Evolutionary conservation across 495 filamentous ascomycete species (phyloP), one percentile per base, ranked within the genome.

Genomic region (Amorphotheca resinae): DNA sequence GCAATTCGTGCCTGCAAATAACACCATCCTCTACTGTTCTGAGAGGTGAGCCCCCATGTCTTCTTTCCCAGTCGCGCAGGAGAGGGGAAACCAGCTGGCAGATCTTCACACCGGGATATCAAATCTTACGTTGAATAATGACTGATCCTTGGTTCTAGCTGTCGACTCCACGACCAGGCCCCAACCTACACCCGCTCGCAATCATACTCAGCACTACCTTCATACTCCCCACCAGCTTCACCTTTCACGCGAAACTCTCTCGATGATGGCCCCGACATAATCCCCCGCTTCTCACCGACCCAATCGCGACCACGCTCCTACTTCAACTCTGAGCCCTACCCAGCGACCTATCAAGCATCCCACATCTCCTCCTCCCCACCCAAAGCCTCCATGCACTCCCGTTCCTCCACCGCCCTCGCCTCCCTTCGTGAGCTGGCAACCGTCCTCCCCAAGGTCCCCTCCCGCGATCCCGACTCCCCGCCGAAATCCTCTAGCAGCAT

Each of bases 211-310:
- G 4, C 23, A 3, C 32, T 41, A 1, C 40, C 25, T 22, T 41
- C 48, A 7, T 32, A 26, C 7, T 52, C 53, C 8, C 53, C 53
- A 33, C 53, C 53, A 1, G 33, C 42, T 6, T 43, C 53, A 3
- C 53, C 53, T 6, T 56, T 47, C 33, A 31, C 42, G 2, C 38
- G 43, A 16, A 38, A 45, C 17, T 39, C 38, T 17, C 35, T 22
- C 22, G 47, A 51, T 28, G 47, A 51, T n/a, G 54, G 51, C 7
- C 54, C 50, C 14, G 53, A 56, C 18, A 56, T 56, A 31, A 51
- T 56, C 44, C 53, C 53, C 4, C 50, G 53, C 14, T 48, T 49
- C 35, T 56, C 53, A 1, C 53, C 53, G 20, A 56, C 53, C 2
- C 46, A 53, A 43, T 50, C 50, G 11, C 53, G 46, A 5, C 50